Base-by-base conservation (phyloP, 208 protist species). In the Leishmania lainsoni region DNA sequence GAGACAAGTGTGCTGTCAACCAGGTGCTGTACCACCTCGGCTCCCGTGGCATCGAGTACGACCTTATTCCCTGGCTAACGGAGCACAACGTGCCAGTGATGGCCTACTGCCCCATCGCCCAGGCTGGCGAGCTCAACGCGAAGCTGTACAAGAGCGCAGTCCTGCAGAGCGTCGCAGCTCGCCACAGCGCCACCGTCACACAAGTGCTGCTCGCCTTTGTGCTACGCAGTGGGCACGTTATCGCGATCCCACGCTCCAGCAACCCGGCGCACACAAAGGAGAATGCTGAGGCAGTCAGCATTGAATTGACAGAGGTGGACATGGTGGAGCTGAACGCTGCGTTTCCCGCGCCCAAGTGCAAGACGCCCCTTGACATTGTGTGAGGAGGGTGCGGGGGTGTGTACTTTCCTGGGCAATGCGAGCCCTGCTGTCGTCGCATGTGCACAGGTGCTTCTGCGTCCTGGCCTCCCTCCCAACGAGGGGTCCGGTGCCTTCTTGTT, bases 1-100 rank as follows among this genome's bases (percentile, higher is more conserved):
- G 92, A 72, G 63, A 87, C 52, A 76, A 88, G 75, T 94, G 93
- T 58, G 90, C 86, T 1, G 72, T 96, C 59, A 96, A 97, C 54
- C 94, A 98, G 81, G 90, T 97, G 70, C 93, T 91, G 39, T 91
- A 91, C 71, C 87, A 98, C 81, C 83, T 95, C 58, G 94, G 96
- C 75, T 95, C 94, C n/a, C 93, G 87, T 42, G 86, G 89, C 61
- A 88, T 90, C 39, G 90, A 97, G 81, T 84, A 81, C 58, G 92
- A 90, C 29, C 89, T 97, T 66, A 49, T 95, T 61, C 86, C 91
- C 52, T 90, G 88, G 73, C 79, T 93, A 72, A 63, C 68, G 49
- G 70, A 81, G 69, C 83, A 95, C 56, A 63, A 79, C 26, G 92
- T 98, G 56, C 61, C 87, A 32, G 85, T 92, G 45, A 95, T 94